Evolutionary conservation across 2,329 filamentous ascomycete species (phyloP).

Genomic region (Elsinoe ampelina): DNA sequence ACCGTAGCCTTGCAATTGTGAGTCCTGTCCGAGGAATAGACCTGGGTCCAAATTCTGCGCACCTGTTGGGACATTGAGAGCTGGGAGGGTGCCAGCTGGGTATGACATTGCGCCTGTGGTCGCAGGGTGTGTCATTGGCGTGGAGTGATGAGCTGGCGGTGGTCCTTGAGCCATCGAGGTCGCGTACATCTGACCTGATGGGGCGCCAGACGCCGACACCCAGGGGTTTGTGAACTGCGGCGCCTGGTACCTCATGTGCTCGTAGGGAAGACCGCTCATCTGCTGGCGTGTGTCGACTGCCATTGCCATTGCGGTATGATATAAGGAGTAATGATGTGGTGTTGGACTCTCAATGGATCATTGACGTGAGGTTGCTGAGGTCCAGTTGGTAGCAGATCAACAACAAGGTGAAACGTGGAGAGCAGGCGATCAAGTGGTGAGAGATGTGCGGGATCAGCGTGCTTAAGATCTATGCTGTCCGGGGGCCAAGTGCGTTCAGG

Average conservation of each 20-base stretch:
- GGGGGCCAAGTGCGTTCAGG: constrained; percentile 8
- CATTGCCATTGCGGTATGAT: constrained; percentile 65
- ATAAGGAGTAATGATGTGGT: constrained; percentile 8
- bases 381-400: constrained; percentile 16
- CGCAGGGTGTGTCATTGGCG: constrained; percentile 47
- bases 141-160: constrained; percentile 48
- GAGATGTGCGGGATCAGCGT: constrained; percentile 42
- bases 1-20: constrained; percentile 28
- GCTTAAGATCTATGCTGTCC: constrained; percentile 27
- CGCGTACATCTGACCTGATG: constrained; percentile 55
- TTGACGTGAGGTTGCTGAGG: constrained; percentile 16
- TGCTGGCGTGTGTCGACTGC: constrained; percentile 82
- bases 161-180: constrained; percentile 53
- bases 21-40: constrained; percentile 13
- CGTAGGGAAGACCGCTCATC: constrained; percentile 71
- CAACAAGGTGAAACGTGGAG: constrained; percentile 35
- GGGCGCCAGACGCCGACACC: constrained; percentile 51
- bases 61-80: constrained; percentile 60
- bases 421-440: constrained; percentile 33
- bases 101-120: constrained; percentile 57
- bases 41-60: constrained; percentile 52
- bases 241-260: constrained; percentile 61
- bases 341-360: constrained; percentile 15
- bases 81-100: constrained; percentile 61
- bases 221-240: constrained; percentile 89